A percentile compares a stretch with the other conserved stretches of the same genome.
Evolutionary conservation across 306 rosid species (phyloP).

Genomic region (Pyrus bretschneideri): DNA sequence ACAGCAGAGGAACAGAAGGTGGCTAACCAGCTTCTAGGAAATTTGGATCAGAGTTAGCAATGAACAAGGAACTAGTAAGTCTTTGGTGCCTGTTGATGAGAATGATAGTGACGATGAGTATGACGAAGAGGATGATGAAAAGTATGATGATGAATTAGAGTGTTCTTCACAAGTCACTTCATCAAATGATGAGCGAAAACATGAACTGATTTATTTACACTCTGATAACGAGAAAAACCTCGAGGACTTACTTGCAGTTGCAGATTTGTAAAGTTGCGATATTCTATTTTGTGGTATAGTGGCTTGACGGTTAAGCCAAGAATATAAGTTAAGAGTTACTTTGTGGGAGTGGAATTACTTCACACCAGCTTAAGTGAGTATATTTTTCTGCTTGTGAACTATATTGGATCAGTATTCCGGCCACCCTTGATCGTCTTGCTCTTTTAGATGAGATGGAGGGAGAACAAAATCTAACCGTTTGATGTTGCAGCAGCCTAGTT

Average conservation of each 20-base stretch:
- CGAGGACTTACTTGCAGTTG: slow-evolving; percentile 16
- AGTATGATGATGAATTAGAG: background rate
- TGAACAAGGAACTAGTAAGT: slow-evolving; percentile 19
- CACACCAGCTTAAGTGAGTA: background rate
- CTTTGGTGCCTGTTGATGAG: slow-evolving; percentile 15
- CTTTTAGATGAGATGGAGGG: background rate
- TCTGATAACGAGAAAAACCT: slow-evolving; percentile 21
- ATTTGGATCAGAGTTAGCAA: slow-evolving; percentile 24
- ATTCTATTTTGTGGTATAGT: slow-evolving; percentile 14
- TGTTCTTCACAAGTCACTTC: background rate
- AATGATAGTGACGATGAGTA: slow-evolving; percentile 29
- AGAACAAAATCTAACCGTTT: background rate
- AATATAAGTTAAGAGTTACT: background rate
- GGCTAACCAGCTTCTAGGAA: slow-evolving; percentile 48
- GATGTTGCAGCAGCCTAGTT: background rate
- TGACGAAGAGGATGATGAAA: background rate
- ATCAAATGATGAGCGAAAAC: slow-evolving; percentile 12
- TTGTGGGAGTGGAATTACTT: background rate
- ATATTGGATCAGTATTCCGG: background rate
- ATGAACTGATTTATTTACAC: slow-evolving; percentile 2
- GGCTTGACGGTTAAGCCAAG: background rate
- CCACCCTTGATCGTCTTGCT: background rate
- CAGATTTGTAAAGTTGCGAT: slow-evolving; percentile 20
- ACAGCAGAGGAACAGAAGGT: slow-evolving; percentile 52
- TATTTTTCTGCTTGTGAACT: background rate